Evolutionary conservation across 306 rosid genomes (phyloP).

Genomic region (Malus asiatica): DNA sequence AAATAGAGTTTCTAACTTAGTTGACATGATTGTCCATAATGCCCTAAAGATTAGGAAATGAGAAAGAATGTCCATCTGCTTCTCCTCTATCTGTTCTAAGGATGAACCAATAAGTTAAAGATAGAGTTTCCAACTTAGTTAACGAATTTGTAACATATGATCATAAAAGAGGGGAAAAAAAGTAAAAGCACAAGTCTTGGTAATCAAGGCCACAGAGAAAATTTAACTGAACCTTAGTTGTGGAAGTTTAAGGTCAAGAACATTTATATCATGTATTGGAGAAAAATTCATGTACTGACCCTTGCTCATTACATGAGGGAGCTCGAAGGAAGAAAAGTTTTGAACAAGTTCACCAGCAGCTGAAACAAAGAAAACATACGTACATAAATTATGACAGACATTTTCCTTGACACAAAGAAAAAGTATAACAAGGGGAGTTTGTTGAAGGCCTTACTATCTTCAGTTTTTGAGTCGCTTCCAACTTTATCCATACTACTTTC

Average conservation of each 20-base stretch:
- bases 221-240: not conserved
- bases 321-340: not conserved
- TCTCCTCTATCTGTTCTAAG: too few relatives aligned
- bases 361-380: not conserved
- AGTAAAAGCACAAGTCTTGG: not conserved
- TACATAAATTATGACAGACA: not conserved
- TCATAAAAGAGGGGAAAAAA: too few relatives aligned
- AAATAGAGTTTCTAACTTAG: not conserved
- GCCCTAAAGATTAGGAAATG: too few relatives aligned
- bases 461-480: too few relatives aligned
- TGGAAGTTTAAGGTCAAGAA: not conserved
- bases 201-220: not conserved
- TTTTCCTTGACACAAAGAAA: not conserved
- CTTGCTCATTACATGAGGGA: not conserved
- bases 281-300: constrained; percentile 2
- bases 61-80: too few relatives aligned
- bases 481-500: too few relatives aligned
- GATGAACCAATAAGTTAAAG: too few relatives aligned
- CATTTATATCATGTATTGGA: not conserved
- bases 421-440: not conserved
- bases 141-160: too few relatives aligned
- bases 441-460: too few relatives aligned
- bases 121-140: too few relatives aligned
- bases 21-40: not conserved
- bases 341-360: not conserved